phyloP scores from a whole-genome alignment of 2,329 filamentous ascomycete species.

The Colletotrichum lentis region DNA sequence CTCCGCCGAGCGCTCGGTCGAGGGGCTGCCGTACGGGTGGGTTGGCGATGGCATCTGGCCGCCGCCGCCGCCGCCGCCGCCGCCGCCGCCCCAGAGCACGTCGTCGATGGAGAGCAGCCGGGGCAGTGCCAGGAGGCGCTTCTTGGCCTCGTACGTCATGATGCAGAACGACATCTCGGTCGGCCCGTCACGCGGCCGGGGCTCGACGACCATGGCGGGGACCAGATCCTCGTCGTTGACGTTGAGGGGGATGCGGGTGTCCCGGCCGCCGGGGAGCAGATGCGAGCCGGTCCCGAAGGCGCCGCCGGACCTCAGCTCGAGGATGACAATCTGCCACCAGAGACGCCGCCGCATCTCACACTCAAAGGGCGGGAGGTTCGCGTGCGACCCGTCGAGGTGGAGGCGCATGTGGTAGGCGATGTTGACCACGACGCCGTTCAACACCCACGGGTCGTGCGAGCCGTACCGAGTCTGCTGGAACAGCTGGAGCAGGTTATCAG shows the following conservation, averaged over 20 bases:
- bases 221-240: constrained; percentile 9
- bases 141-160: constrained; percentile 6
- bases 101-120: neutral
- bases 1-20: neutral
- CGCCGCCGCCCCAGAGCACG: neutral
- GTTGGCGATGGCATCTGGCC: neutral
- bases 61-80: too few relatives aligned
- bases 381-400: constrained; percentile 58
- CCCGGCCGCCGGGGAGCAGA: neutral
- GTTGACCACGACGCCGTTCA: constrained; percentile 68
- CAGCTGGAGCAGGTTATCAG: neutral
- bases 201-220: neutral
- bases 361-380: neutral
- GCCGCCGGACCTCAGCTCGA: neutral
- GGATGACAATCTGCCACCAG: constrained; percentile 15
- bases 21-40: neutral
- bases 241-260: constrained; percentile 10
- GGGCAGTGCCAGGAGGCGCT: neutral
- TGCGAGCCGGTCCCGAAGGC: neutral
- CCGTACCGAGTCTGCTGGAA: constrained; percentile 7
- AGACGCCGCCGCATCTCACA: constrained; percentile 17
- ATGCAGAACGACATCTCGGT: constrained; percentile 15
- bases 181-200: neutral
- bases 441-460: constrained; percentile 54
- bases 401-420: constrained; percentile 73